These are phyloP conservation scores for Henckelia pumila DNA, from an alignment of 257 asterid species.

Conservation along the genomic window DNA sequence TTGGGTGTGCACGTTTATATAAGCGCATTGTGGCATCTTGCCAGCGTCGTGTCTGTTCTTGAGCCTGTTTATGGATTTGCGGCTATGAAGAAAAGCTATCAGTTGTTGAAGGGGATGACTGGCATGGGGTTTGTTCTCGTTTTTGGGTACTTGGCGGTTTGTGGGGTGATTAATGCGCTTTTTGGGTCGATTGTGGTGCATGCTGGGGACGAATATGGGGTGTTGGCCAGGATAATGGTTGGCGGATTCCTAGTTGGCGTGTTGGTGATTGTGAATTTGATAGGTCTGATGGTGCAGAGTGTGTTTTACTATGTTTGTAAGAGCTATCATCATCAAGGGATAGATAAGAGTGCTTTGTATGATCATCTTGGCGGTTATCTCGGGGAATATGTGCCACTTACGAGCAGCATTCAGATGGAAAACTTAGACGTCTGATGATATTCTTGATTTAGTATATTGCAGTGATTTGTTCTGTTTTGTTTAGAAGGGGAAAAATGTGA, in stretches of 20 bases:
- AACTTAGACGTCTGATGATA: constrained; percentile 59
- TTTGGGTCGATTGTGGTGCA: constrained; percentile 75
- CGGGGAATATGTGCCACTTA: constrained; percentile 25
- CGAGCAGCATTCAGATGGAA: constrained; percentile 94
- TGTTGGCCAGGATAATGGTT: constrained; percentile 59
- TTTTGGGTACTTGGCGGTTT: constrained; percentile 56
- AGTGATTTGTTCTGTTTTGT: not conserved
- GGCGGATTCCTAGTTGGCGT: constrained; percentile 92
- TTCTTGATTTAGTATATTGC: constrained; percentile 23
- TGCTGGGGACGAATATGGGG: constrained; percentile 68
- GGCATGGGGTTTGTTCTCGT: constrained; percentile 62
- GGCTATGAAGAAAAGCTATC: constrained; percentile 77
- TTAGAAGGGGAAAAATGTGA: constrained; percentile 20
- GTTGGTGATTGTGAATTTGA: constrained; percentile 77
- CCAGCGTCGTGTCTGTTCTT: constrained; percentile 86
- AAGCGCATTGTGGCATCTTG: constrained; percentile 91
- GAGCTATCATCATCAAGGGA: constrained; percentile 87
- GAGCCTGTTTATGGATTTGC: constrained; percentile 69
- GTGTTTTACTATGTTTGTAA: constrained; percentile 94
- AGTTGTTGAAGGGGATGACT: constrained; percentile 59
- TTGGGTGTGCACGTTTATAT: constrained; percentile 79
- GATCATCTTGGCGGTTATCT: constrained; percentile 97
- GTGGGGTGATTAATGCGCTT: constrained; percentile 59
- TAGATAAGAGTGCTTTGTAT: constrained; percentile 75
- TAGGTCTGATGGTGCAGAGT: constrained; percentile 87